These are phyloP conservation scores for Theobroma cacao DNA, from an alignment of 345 rosid species.

Conservation along the genomic window DNA sequence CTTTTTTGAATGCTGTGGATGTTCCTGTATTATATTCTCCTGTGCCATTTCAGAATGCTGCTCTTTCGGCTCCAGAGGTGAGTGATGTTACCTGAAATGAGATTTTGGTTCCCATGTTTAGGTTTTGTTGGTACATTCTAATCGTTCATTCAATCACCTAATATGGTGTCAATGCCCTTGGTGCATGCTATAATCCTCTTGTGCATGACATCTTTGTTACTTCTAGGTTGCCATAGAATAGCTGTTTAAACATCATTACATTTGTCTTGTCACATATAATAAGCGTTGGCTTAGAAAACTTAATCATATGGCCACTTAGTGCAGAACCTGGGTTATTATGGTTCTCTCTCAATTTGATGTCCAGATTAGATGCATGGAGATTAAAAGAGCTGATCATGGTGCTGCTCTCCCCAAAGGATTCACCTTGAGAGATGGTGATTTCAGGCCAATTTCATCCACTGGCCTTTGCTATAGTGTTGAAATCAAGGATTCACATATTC, in stretches of 20 bases:
- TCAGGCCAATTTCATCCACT: conserved; percentile 20
- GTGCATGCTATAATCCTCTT: not conserved
- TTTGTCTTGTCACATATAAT: not conserved
- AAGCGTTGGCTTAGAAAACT: not conserved
- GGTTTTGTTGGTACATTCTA: not conserved
- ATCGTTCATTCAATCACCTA: not conserved
- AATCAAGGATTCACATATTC: conserved; percentile 63
- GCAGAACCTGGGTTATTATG: not conserved
- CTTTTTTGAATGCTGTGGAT: conserved; percentile 59
- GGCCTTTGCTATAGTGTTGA: conserved; percentile 54
- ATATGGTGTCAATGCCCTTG: not conserved
- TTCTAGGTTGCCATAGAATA: not conserved
- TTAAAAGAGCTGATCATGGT: conserved; percentile 40
- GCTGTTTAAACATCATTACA: not conserved
- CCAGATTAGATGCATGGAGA: conserved; percentile 78
- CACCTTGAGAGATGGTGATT: conserved; percentile 17
- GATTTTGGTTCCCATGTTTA: not conserved
- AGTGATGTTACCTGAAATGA: conserved; percentile 12
- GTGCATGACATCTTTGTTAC: not conserved
- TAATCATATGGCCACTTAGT: not conserved
- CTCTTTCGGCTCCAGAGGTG: conserved; percentile 88
- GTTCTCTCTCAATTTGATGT: conserved; percentile 24
- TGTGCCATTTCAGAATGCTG: conserved; percentile 71
- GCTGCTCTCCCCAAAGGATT: conserved; percentile 29
- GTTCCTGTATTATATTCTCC: conserved; percentile 84